These are phyloP conservation scores for Penicillium maclennaniae DNA, from an alignment of 495 filamentous ascomycete species.

Conservation along the genomic window DNA sequence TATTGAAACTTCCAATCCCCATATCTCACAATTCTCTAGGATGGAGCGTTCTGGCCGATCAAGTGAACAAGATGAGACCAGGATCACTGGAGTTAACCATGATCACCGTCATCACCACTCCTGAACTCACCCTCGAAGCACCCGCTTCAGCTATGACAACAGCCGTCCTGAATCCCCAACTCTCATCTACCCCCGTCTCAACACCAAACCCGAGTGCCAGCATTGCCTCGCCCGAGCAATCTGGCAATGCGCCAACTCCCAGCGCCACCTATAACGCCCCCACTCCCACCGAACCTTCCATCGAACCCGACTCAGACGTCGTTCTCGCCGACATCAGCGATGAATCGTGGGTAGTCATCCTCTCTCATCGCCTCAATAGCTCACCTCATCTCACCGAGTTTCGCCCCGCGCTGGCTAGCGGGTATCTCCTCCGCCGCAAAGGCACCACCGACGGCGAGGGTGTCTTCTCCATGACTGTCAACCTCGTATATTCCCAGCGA, in stretches of 20 bases:
- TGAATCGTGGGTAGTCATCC: conserved; percentile 74
- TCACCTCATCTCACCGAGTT: conserved; percentile 60
- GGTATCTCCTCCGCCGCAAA: conserved; percentile 73
- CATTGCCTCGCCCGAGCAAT: conserved; percentile 44
- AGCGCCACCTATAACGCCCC: conserved; percentile 44
- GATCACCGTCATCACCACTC: conserved; percentile 60
- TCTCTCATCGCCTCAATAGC: conserved; percentile 67
- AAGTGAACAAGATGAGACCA: conserved; percentile 44
- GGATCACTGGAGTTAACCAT: conserved; percentile 53
- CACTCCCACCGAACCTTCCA: conserved; percentile 50
- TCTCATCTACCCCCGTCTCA: conserved; percentile 38
- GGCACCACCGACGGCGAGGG: conserved; percentile 58
- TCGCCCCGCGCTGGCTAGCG: conserved; percentile 62
- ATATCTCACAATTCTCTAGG: conserved; percentile 22
- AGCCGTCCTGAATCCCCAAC: conserved; percentile 30
- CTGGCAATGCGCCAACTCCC: conserved; percentile 34
- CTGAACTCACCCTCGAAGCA: conserved; percentile 56
- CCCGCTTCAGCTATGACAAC: conserved; percentile 29
- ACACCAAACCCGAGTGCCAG: conserved; percentile 45
- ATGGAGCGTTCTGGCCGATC: conserved; percentile 43
- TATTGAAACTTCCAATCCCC: neutral
- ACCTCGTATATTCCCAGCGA: conserved; percentile 56
- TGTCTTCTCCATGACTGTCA: conserved; percentile 60
- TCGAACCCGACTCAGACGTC: conserved; percentile 66
- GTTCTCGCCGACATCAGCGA: conserved; percentile 74